Base-by-base conservation (phyloP, 768 basidiomycete species). In the Suillus alpinus region DNA sequence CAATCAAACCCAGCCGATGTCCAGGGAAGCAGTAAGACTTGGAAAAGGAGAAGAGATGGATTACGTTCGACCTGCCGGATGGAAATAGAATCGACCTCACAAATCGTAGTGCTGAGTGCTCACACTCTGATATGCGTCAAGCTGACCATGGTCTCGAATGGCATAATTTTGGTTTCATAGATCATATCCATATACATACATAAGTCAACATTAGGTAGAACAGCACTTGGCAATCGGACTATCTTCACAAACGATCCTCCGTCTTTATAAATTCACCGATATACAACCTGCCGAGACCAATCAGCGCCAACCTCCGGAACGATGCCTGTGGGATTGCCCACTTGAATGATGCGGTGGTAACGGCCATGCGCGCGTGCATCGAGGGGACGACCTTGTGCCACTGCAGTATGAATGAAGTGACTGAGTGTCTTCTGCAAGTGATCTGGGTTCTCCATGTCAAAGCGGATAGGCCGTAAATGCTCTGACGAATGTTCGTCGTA, bases 21-120 rank as follows among this genome's bases (percentile, higher is more conserved):
- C 92, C 92, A 0, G 93, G 92, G n/a, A 91, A 78, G 56, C 83
- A 85, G 73, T 91, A 88, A 43, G 87, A 82, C 74, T 93, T 95
- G 49, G 88, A 91, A 73, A 92, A 92, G 26, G 89, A 92, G 70
- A 87, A 91, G 31, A 93, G 77, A 65, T 87, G 86, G 60, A 92
- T 79, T 57, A 92, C 65, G 57, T 79, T 83, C 0, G 71, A 70
- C 23, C 16, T 7, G 40, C 16, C 16, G 20, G 23, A 26, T 14
- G 23, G 23, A 7, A 13, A 44, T 44, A 23, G 5, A 23, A 44
- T 44, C 4, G 10, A 13, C 4, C 12, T 4, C 12, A 20, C 5
- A 44, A 20, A 43, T 23, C 12, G 20, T 46, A 20, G 10, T 9
- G 20, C n/a, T 14, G 23, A 20, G 10, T 9, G 20, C n/a, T 14